These are phyloP conservation scores for Salvia hispanica DNA, from an alignment of 257 asterid genomes.

Conservation along the genomic window DNA sequence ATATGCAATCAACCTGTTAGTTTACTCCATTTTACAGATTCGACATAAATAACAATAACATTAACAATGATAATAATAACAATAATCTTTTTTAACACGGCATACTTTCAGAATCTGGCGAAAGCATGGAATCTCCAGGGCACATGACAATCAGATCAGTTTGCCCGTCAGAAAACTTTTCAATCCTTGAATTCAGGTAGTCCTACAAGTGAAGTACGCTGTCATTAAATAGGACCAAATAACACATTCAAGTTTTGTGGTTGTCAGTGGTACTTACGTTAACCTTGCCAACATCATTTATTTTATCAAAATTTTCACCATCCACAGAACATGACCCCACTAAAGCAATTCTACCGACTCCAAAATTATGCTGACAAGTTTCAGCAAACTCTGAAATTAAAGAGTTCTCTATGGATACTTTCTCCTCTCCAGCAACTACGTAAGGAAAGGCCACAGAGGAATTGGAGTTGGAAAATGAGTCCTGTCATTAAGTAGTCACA, in stretches of 20 bases:
- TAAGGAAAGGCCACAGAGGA: constrained; percentile 88
- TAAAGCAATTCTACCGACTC: constrained; percentile 56
- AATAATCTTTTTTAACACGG: neutral
- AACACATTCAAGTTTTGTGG: neutral
- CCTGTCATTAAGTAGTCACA: constrained; percentile 52
- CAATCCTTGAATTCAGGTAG: constrained; percentile 65
- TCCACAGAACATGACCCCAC: constrained; percentile 69
- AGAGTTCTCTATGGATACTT: constrained; percentile 62
- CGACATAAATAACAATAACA: neutral
- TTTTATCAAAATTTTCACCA: constrained; percentile 59
- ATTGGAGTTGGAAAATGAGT: constrained; percentile 66
- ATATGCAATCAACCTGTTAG: constrained; percentile 24
- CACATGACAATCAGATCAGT: constrained; percentile 74
- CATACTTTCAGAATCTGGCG: constrained; percentile 66
- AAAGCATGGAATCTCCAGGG: constrained; percentile 46
- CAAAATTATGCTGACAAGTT: constrained; percentile 59
- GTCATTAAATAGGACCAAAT: constrained; percentile 18
- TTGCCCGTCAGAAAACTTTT: constrained; percentile 38
- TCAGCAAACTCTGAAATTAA: constrained; percentile 72
- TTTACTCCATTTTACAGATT: constrained; percentile 22
- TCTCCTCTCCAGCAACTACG: constrained; percentile 62
- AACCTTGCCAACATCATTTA: constrained; percentile 62
- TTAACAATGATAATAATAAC: neutral
- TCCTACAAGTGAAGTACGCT: constrained; percentile 49
- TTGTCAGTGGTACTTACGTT: constrained; percentile 51